These are phyloP conservation scores for Pelargonium fulgidum DNA, from an alignment of 441 rosid species.

Conservation along the genomic window DNA sequence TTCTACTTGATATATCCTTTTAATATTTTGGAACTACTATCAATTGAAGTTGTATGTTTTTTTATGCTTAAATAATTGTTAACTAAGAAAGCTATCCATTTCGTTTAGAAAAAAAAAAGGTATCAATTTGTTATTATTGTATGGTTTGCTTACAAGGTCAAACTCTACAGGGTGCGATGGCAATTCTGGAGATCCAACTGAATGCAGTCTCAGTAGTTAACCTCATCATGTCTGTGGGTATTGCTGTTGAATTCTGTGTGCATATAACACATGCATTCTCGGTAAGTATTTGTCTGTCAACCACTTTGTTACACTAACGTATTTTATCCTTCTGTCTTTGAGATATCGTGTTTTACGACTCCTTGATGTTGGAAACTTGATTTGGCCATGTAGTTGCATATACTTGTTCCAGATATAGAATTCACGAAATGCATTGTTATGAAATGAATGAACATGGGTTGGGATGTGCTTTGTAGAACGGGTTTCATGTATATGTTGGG, in stretches of 20 bases:
- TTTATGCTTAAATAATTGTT: not conserved
- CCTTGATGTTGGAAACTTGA: not conserved
- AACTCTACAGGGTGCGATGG: slow-evolving; percentile 85
- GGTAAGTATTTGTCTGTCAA: slow-evolving; percentile 36
- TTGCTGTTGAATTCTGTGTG: slow-evolving; percentile 94
- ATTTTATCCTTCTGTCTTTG: not conserved
- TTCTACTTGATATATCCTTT: too few relatives aligned
- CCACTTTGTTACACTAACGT: not conserved
- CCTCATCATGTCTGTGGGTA: slow-evolving; percentile 96
- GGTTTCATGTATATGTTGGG: not conserved
- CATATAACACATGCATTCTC: slow-evolving; percentile 94
- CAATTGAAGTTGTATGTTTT: slow-evolving; percentile 5
- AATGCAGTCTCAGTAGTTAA: slow-evolving; percentile 95
- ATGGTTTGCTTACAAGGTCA: slow-evolving; percentile 22
- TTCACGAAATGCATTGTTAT: not conserved
- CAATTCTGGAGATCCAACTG: slow-evolving; percentile 77
- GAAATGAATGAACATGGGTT: slow-evolving; percentile 6
- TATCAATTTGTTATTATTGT: not conserved
- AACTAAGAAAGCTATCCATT: not conserved
- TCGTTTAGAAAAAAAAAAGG: not conserved
- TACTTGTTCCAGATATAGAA: not conserved
- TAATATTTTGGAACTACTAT: not conserved
- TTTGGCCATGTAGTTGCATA: not conserved
- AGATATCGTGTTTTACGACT: not conserved
- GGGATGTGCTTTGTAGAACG: not conserved